These are phyloP conservation scores for Sclerospora graminicola DNA, from an alignment of 352 stramenopile species.

Conservation along the genomic window DNA sequence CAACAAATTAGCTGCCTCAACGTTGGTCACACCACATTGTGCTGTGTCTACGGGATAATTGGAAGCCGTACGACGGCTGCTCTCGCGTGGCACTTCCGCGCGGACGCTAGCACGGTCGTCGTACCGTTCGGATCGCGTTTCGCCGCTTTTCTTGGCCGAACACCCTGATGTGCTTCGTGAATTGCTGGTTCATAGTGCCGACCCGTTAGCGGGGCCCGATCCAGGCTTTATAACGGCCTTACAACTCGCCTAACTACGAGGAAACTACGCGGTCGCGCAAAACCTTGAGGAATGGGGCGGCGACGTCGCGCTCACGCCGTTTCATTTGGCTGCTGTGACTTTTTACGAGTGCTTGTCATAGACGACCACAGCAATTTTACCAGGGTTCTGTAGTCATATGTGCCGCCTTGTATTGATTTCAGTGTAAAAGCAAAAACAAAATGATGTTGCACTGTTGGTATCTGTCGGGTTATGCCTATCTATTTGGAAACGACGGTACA, in stretches of 20 bases:
- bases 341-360: too few relatives aligned
- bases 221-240: constrained; percentile 71
- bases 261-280: constrained; percentile 65
- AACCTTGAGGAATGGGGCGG: constrained; percentile 73
- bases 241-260: constrained; percentile 65
- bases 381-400: too few relatives aligned
- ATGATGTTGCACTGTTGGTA: too few relatives aligned
- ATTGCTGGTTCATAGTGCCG: constrained; percentile 50
- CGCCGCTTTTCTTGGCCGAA: constrained; percentile 69
- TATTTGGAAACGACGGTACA: too few relatives aligned
- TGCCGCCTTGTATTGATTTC: too few relatives aligned
- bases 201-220: constrained; percentile 55
- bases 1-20: constrained; percentile 57
- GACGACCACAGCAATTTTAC: too few relatives aligned
- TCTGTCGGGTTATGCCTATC: too few relatives aligned
- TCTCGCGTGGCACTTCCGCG: constrained; percentile 44
- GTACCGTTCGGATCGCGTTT: constrained; percentile 59
- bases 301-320: constrained; percentile 70
- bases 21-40: constrained; percentile 75
- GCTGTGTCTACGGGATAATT: constrained; percentile 60
- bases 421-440: too few relatives aligned
- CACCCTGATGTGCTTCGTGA: constrained; percentile 50
- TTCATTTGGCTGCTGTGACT: constrained; percentile 64
- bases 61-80: constrained; percentile 60
- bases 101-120: constrained; percentile 43